Evolutionary conservation across 768 basidiomycete genomes (phyloP).

Genomic region (Lentinula aciculospora): DNA sequence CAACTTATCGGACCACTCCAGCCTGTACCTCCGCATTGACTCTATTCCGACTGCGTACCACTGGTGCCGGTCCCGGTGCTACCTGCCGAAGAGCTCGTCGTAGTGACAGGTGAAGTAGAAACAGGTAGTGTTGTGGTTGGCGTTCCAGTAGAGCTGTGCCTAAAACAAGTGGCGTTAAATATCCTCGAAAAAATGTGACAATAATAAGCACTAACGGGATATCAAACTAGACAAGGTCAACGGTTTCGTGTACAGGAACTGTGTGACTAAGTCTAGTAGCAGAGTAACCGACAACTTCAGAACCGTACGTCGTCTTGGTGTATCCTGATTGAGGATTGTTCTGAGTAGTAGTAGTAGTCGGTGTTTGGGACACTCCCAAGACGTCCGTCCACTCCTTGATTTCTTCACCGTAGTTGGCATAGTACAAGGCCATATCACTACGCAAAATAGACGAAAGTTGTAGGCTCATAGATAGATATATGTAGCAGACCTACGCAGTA

Average conservation of each 20-base stretch:
- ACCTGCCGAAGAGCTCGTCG: not conserved
- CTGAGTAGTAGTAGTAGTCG: slow-evolving; percentile 28
- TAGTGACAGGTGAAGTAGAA: not conserved
- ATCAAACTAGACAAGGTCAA: slow-evolving; percentile 44
- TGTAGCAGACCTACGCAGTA: slow-evolving; percentile 24
- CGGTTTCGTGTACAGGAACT: slow-evolving; percentile 41
- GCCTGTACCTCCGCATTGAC: not conserved
- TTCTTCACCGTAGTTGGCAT: slow-evolving; percentile 43
- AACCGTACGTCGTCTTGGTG: slow-evolving; percentile 44
- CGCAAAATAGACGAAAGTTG: not conserved
- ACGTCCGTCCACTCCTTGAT: slow-evolving; percentile 55
- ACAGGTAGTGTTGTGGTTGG: not conserved
- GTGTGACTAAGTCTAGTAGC: slow-evolving; percentile 45
- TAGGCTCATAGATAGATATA: no score
- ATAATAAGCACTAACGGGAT: slow-evolving; percentile 15
- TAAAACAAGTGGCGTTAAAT: not conserved
- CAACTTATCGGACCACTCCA: not conserved
- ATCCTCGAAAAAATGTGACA: not conserved
- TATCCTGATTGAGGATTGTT: slow-evolving; percentile 40
- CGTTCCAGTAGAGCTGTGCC: not conserved
- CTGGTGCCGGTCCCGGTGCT: not conserved
- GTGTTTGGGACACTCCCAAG: slow-evolving; percentile 37
- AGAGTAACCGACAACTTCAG: slow-evolving; percentile 30
- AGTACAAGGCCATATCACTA: slow-evolving; percentile 46
- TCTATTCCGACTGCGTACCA: not conserved